Percentiles rank a stretch among this genome's conserved stretches.
phyloP scores from a whole-genome alignment of 257 asterid genomes.

The Solanum peruvianum region DNA sequence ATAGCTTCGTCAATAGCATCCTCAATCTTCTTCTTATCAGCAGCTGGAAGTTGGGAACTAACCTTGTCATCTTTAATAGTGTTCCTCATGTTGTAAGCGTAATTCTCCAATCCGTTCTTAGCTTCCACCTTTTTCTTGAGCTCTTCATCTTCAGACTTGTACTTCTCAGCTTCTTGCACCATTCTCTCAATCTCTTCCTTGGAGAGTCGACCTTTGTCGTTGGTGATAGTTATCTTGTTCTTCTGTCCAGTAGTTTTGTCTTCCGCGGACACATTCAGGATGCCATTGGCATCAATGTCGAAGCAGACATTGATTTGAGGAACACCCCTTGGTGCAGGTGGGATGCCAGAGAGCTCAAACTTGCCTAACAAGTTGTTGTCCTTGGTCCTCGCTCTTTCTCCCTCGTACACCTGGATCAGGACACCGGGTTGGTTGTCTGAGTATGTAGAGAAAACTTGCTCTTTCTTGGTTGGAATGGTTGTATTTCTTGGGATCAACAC shows the following conservation, averaged over 20 bases:
- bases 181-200: slow-evolving; percentile 60
- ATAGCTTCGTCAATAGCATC: slow-evolving; percentile 28
- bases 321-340: slow-evolving; percentile 53
- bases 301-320: slow-evolving; percentile 53
- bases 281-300: slow-evolving; percentile 58
- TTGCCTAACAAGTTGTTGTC: slow-evolving; percentile 55
- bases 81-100: slow-evolving; percentile 63
- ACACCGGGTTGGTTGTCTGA: slow-evolving; percentile 56
- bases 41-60: slow-evolving; percentile 36
- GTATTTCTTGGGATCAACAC: slow-evolving; percentile 45
- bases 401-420: slow-evolving; percentile 48
- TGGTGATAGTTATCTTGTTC: slow-evolving; percentile 68
- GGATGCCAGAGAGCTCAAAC: slow-evolving; percentile 48
- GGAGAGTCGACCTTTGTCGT: slow-evolving; percentile 54
- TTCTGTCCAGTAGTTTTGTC: slow-evolving; percentile 66
- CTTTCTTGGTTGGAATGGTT: slow-evolving; percentile 51
- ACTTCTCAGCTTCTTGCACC: slow-evolving; percentile 65
- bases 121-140: slow-evolving; percentile 58
- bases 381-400: slow-evolving; percentile 47
- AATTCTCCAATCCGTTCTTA: slow-evolving; percentile 43
- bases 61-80: slow-evolving; percentile 49
- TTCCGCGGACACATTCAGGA: slow-evolving; percentile 57
- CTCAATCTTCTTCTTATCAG: slow-evolving; percentile 46
- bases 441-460: slow-evolving; percentile 49
- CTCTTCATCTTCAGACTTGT: slow-evolving; percentile 59